Percentiles rank a stretch among this genome's conserved stretches.
phyloP scores from a whole-genome alignment of 176 grass and related monocot species.

The Coix lacrymajobi region DNA sequence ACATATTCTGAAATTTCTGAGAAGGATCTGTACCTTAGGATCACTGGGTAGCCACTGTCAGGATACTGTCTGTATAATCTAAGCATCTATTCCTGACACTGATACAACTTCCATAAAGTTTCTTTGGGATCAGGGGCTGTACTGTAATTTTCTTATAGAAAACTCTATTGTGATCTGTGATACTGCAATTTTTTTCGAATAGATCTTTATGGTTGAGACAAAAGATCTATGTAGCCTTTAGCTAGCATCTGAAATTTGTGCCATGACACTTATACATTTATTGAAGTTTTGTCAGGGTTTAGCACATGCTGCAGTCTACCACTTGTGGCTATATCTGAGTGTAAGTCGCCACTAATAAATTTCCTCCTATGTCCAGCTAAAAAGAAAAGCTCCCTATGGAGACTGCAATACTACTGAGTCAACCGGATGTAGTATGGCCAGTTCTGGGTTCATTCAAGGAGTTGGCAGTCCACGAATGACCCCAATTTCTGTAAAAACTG shows the following conservation, averaged over 20 bases:
- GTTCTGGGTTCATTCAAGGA: constrained; percentile 49
- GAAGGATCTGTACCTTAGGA: background rate
- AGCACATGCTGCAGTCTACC: background rate
- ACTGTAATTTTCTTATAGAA: background rate
- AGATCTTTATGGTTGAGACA: constrained; percentile 5
- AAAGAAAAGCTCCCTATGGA: constrained; percentile 51
- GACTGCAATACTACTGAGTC: constrained; percentile 48
- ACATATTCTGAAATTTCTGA: background rate
- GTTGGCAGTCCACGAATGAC: constrained; percentile 45
- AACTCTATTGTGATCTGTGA: background rate
- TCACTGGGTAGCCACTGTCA: background rate
- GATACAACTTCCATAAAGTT: background rate
- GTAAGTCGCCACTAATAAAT: background rate
- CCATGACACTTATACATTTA: background rate
- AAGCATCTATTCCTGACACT: constrained; percentile 2
- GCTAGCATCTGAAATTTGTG: background rate
- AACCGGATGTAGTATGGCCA: constrained; percentile 38
- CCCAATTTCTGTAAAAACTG: constrained; percentile 51
- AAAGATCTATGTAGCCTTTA: background rate
- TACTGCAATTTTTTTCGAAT: background rate
- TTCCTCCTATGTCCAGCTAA: constrained; percentile 40
- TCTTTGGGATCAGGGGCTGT: background rate
- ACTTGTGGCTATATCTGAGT: background rate
- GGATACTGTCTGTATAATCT: background rate
- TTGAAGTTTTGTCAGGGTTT: background rate